Conservation (phyloP, 257 asterid genomes). For the Nicotiana knightiana region DNA sequence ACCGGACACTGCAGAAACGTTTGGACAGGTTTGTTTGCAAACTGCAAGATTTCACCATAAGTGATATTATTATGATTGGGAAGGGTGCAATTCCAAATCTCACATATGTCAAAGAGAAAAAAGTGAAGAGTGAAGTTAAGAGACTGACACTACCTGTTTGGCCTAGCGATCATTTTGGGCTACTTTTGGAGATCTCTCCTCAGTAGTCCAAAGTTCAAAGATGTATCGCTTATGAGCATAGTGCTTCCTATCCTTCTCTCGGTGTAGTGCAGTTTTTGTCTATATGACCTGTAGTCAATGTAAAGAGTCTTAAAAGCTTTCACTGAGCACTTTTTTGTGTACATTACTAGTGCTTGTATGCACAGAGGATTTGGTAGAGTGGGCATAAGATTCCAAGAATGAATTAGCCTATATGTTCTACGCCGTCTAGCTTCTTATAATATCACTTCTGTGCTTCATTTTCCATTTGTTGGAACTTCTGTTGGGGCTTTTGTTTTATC, state of each 20-base stretch:
- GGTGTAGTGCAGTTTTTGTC: not conserved
- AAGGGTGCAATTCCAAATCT: conserved; percentile 65
- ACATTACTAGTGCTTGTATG: no score
- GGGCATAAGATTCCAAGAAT: not conserved
- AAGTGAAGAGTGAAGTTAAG: conserved; percentile 54
- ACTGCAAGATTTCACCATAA: conserved; percentile 50
- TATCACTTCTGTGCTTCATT: not conserved
- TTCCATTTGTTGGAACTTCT: not conserved
- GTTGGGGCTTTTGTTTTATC: not conserved
- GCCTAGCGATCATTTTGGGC: conserved; percentile 93
- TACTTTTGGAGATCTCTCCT: conserved; percentile 59
- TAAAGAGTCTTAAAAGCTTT: no score
- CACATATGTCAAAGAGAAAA: conserved; percentile 57
- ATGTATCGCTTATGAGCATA: not conserved
- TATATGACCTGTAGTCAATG: no score
- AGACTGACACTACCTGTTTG: conserved; percentile 71
- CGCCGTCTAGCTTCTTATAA: not conserved
- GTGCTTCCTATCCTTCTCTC: not conserved
- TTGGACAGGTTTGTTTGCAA: conserved; percentile 77
- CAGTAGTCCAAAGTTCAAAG: conserved; percentile 1
- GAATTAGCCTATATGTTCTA: not conserved
- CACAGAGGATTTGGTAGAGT: not conserved
- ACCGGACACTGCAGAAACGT: conserved; percentile 57
- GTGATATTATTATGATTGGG: conserved; percentile 73
- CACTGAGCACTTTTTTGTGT: no score